Base-by-base conservation (phyloP, 306 rosid species). In the Prunus campanulata region DNA sequence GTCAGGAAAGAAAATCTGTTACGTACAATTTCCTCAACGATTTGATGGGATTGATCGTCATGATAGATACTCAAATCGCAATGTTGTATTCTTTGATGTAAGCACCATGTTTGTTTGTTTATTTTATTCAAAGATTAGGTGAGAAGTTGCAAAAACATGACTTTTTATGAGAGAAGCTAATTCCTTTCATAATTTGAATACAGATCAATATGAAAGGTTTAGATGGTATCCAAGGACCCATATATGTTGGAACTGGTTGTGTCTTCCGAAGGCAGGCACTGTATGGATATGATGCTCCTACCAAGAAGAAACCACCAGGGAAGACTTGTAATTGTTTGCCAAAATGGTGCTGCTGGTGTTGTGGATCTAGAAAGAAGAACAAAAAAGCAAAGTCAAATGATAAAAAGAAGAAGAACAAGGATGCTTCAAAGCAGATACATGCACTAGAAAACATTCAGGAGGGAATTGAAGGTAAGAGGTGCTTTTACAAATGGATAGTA, bases 151-250 rank as follows among this genome's bases (percentile, higher is more conserved):
- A 14, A 44, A 30, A 25, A 12, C 16, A 10, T 12, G 44, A 47
- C 11, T 67, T 44, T 24, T 69, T 61, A 52, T 35, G 27, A 68
- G 42, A 57, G 70, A 65, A 57, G 56, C 79, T 83, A 75, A 85
- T 72, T 29, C 66, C 15, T 35, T 52, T 79, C 24, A 15, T 30
- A 46, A 42, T 24, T 7, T 50, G 66, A 52, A 16, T 77, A 49
- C 80, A 90, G 98, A 91, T 93, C 85, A 93, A 93, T 78, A 91
- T 93, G 98, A 93, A 93, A 86, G 98, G 98, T 64, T 83, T 93
- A 66, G 98, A 93, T 54, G 98, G 98, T 22, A 93, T 93, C 72
- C 98, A 93, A 87, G 98, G 98, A 71, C 98, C 98, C 22, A 91
- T 93, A 48, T 93, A 93, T 54, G 98, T 93, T 3, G 98, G 98